These are phyloP conservation scores for Botrytis porri DNA, from an alignment of 2,329 filamentous ascomycete species.

Conservation along the genomic window DNA sequence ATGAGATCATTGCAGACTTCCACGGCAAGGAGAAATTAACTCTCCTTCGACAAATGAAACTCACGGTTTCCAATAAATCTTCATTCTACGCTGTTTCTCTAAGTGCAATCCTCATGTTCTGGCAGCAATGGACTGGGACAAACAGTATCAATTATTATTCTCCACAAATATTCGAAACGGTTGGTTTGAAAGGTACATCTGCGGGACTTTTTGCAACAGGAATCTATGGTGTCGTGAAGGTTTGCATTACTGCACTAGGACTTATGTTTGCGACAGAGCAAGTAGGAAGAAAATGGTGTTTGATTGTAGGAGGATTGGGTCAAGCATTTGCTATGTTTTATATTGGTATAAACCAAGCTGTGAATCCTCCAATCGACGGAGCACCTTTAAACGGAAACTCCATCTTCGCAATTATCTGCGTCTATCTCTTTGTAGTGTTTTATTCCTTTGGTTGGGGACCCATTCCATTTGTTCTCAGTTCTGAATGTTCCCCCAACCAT, in stretches of 20 bases:
- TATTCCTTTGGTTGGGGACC: conserved; percentile 69
- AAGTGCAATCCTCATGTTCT: conserved; percentile 53
- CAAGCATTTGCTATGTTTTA: conserved; percentile 62
- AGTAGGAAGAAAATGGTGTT: conserved; percentile 55
- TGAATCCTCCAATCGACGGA: conserved; percentile 46
- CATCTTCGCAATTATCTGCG: conserved; percentile 65
- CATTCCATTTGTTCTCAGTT: conserved; percentile 67
- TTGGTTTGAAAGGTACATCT: conserved; percentile 57
- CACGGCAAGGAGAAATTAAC: conserved; percentile 46
- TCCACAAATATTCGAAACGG: conserved; percentile 63
- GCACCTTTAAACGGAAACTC: conserved; percentile 27
- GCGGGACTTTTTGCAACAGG: conserved; percentile 67
- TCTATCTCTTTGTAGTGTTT: conserved; percentile 66
- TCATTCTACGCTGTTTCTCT: conserved; percentile 40
- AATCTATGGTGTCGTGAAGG: conserved; percentile 69
- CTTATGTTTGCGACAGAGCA: conserved; percentile 62
- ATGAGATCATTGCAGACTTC: conserved; percentile 48
- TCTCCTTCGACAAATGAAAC: conserved; percentile 40
- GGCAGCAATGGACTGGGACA: conserved; percentile 64
- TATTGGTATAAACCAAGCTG: conserved; percentile 55
- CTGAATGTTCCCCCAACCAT: conserved; percentile 59
- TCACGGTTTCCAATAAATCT: conserved; percentile 25
- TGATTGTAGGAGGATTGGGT: conserved; percentile 55
- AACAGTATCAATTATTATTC: conserved; percentile 58
- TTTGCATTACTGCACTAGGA: conserved; percentile 59